A percentile compares a stretch with the other conserved stretches of the same genome.
phyloP scores from a whole-genome alignment of 2,329 filamentous ascomycete genomes.

The Trichophaea hybrida region DNA sequence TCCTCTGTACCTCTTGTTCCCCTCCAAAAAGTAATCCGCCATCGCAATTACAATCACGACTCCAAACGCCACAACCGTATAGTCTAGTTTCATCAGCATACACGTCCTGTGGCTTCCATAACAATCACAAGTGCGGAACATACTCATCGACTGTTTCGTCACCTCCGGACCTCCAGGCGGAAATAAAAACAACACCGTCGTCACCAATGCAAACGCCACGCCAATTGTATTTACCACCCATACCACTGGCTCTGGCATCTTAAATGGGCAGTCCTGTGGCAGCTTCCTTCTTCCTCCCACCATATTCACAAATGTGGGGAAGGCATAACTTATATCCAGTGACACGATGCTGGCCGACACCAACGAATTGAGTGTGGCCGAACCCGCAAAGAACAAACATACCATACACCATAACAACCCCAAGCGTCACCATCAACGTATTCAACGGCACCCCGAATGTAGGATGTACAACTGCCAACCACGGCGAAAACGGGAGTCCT shows the following conservation, averaged over 20 bases:
- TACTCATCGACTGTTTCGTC: conserved; percentile 54
- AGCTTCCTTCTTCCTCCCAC: conserved; percentile 51
- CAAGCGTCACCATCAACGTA: conserved; percentile 45
- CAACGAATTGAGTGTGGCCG: conserved; percentile 56
- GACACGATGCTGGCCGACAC: conserved; percentile 57
- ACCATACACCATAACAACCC: conserved; percentile 52
- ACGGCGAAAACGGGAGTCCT: conserved; percentile 46
- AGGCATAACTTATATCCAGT: conserved; percentile 57
- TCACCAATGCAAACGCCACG: conserved; percentile 52
- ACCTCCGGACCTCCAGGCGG: conserved; percentile 50
- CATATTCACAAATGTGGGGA: conserved; percentile 57
- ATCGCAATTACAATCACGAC: conserved; percentile 11
- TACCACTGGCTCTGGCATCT: conserved; percentile 40
- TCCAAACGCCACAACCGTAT: conserved; percentile 14
- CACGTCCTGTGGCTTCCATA: background rate
- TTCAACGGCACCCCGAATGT: conserved; percentile 51
- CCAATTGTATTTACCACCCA: conserved; percentile 49
- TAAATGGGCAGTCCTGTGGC: conserved; percentile 44
- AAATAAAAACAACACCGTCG: conserved; percentile 61
- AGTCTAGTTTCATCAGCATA: conserved; percentile 7
- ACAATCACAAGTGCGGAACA: conserved; percentile 17
- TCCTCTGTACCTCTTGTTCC: conserved; percentile 1
- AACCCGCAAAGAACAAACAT: conserved; percentile 57
- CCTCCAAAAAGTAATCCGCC: conserved; percentile 13
- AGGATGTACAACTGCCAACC: conserved; percentile 49